Evolutionary conservation across 2,329 filamentous ascomycete species (phyloP).

Genomic region (Monosporascus sp.): DNA sequence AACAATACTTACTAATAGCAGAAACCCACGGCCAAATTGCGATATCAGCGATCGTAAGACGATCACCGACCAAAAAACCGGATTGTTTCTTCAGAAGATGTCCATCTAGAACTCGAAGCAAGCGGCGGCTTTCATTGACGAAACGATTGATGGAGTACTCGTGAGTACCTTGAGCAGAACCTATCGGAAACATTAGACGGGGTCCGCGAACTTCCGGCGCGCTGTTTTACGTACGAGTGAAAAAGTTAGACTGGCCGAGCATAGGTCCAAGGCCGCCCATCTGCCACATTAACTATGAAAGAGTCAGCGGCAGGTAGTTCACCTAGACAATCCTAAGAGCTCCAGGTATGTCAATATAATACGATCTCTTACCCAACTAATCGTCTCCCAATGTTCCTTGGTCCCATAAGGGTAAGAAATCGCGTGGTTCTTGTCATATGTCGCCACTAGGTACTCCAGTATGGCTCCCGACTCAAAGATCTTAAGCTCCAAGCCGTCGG

Average conservation of each 20-base stretch:
- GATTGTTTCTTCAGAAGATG: slow-evolving; percentile 59
- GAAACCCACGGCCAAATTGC: slow-evolving; percentile 74
- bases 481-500: slow-evolving; percentile 63
- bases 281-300: slow-evolving; percentile 16
- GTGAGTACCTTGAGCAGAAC: slow-evolving; percentile 49
- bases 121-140: slow-evolving; percentile 72
- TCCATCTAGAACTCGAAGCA: slow-evolving; percentile 71
- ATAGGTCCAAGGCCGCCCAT: slow-evolving; percentile 8
- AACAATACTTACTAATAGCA: slow-evolving; percentile 36
- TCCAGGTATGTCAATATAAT: not conserved
- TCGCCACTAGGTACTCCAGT: slow-evolving; percentile 73
- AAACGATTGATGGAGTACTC: slow-evolving; percentile 79
- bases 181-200: not conserved
- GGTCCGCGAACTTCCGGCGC: not conserved
- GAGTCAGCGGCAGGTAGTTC: not conserved
- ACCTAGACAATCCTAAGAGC: not conserved
- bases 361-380: slow-evolving; percentile 56
- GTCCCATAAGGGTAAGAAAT: slow-evolving; percentile 68
- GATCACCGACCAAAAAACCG: slow-evolving; percentile 56
- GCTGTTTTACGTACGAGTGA: slow-evolving; percentile 5
- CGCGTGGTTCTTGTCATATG: slow-evolving; percentile 75
- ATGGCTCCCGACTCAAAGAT: slow-evolving; percentile 81
- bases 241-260: slow-evolving; percentile 9
- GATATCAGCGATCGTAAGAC: slow-evolving; percentile 71
- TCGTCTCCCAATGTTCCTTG: slow-evolving; percentile 70